Base-by-base conservation (phyloP, 768 basidiomycete genomes). In the Leccinum uliginosum region DNA sequence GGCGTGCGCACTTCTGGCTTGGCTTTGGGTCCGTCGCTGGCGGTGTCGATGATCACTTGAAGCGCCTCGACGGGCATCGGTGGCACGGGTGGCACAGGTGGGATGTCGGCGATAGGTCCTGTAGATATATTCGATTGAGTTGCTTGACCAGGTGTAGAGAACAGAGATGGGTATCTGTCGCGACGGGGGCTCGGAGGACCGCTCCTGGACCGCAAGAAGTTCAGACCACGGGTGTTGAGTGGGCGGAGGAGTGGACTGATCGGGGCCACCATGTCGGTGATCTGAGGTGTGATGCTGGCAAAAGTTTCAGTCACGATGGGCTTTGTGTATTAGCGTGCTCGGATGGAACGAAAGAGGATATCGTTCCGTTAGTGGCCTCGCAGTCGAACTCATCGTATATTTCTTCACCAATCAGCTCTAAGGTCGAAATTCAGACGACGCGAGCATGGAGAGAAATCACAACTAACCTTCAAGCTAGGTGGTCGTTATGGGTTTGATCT, bases 311-410 rank as follows among this genome's bases (percentile, higher is more conserved):
- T 65, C 59, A 35, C 56, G 30, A 55, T 66, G 62, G 38, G 72
- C 70, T 15, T 75, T 60, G 75, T 70, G 59, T 73, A 72, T 44
- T 55, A 57, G 66, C 59, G 61, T 59, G 49, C 50, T 69, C 68
- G 30, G 71, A 68, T 27, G 72, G 71, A 58, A 73, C 74, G 65
- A 71, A 81, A 53, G 66, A 74, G 21, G 73, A 77, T 59, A 77
- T 65, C 67, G 82, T 65, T 78, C 80, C 82, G 59, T 78, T 81
- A n/a, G 82, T 82, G 43, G 88, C 90, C 70, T 90, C 83, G 11
- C 81, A 80, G 65, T 93, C 92, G 67, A 91, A 93, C 73, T 94
- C 93, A 65, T 94, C 91, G 58, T 90, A 91, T 52, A 95, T 93
- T 65, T 94, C 93, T 73, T 94, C 91, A 14, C 93, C 93, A 54